Conservation (phyloP, 257 asterid species). For the Scutellaria barbata region DNA sequence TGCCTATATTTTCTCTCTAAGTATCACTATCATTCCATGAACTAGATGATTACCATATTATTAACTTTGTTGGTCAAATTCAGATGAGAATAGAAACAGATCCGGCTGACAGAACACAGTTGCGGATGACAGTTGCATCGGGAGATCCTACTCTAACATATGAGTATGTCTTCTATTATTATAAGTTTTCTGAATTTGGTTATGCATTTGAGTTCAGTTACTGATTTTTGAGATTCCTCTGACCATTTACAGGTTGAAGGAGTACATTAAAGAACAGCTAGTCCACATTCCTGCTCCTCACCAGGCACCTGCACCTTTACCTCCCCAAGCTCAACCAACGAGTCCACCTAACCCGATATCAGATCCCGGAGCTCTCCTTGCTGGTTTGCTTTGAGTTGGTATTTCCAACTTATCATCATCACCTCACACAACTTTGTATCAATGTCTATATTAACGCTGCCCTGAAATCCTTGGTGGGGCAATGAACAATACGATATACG, state of each 20-base stretch:
- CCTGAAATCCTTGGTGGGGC: constrained; percentile 28
- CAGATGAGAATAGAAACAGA: constrained; percentile 95
- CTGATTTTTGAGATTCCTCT: constrained; percentile 19
- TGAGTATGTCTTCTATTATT: constrained; percentile 57
- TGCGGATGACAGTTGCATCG: constrained; percentile 87
- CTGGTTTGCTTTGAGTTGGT: constrained; percentile 70
- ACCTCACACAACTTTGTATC: constrained; percentile 34
- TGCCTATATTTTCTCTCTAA: too few relatives aligned
- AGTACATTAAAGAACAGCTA: constrained; percentile 80
- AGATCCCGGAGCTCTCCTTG: constrained; percentile 85
- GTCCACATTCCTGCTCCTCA: constrained; percentile 61
- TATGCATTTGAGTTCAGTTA: constrained; percentile 4
- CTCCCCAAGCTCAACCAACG: constrained; percentile 59
- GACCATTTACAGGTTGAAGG: constrained; percentile 63
- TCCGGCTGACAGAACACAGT: constrained; percentile 94
- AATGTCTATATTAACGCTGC: constrained; percentile 38
- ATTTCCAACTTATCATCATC: not conserved
- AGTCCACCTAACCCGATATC: constrained; percentile 50
- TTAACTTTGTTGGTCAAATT: constrained; percentile 20
- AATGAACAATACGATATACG: constrained; percentile 32
- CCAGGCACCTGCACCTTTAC: constrained; percentile 47
- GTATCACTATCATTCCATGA: too few relatives aligned
- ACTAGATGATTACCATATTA: not conserved
- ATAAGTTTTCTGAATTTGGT: constrained; percentile 37
- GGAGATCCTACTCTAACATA: constrained; percentile 84